phyloP scores from a whole-genome alignment of 164 flowering plant genomes.

The Cinnamomum chago region DNA sequence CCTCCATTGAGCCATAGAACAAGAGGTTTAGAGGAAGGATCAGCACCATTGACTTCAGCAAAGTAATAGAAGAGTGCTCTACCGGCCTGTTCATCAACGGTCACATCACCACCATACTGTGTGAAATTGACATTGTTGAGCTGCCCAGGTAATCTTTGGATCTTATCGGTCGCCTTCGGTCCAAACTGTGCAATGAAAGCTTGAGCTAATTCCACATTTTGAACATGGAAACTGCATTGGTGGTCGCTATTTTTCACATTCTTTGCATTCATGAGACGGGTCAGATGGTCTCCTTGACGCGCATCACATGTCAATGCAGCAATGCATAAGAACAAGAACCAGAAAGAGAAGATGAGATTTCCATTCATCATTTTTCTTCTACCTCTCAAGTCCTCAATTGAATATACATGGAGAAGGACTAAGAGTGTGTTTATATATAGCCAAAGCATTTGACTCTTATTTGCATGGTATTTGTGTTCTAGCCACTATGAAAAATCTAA shows the following conservation, averaged over 20 bases:
- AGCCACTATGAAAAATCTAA: too few relatives aligned
- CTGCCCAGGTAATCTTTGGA: constrained; percentile 53
- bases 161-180: constrained; percentile 47
- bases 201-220: not conserved
- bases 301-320: not conserved
- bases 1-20: too few relatives aligned
- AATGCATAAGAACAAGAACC: not conserved
- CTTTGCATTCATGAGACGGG: not conserved
- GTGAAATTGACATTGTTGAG: constrained; percentile 34
- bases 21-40: constrained; percentile 37
- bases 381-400: too few relatives aligned
- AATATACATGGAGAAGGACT: too few relatives aligned
- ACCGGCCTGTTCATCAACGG: constrained; percentile 46
- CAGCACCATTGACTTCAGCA: constrained; percentile 37
- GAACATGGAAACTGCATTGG: not conserved
- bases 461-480: too few relatives aligned
- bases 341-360: not conserved
- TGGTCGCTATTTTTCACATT: not conserved
- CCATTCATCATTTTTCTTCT: too few relatives aligned
- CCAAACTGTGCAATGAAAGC: constrained; percentile 25
- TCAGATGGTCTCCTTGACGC: constrained; percentile 10
- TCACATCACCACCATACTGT: constrained; percentile 77
- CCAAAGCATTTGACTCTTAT: too few relatives aligned
- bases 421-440: too few relatives aligned
- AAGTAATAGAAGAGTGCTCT: constrained; percentile 66